A percentile compares a stretch with the other conserved stretches of the same genome.
Conservation (phyloP, 2,329 filamentous ascomycete species). For the Paecilomyces dactylethromorphus region DNA sequence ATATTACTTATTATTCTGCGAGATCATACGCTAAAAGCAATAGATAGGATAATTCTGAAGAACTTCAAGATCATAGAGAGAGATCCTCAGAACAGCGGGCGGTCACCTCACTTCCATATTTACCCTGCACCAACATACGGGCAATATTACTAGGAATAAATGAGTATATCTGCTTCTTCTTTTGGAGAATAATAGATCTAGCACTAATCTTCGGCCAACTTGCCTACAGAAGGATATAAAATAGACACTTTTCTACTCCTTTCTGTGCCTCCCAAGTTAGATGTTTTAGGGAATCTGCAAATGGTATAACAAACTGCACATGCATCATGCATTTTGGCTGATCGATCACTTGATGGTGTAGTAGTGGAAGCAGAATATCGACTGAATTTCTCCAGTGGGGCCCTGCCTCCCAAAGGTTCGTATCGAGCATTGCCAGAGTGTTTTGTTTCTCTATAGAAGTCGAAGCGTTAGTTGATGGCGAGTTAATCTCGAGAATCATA, state of each 20-base stretch:
- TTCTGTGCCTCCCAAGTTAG: not conserved
- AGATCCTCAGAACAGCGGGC: too few relatives aligned
- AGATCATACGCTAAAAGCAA: too few relatives aligned
- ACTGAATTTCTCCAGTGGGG: not conserved
- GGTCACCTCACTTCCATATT: too few relatives aligned
- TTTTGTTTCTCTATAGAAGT: not conserved
- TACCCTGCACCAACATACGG: too few relatives aligned
- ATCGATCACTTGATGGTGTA: not conserved
- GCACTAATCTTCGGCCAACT: too few relatives aligned
- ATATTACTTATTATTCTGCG: too few relatives aligned
- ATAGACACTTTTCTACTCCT: not conserved
- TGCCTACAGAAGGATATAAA: not conserved
- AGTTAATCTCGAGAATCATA: not conserved
- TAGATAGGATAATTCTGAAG: too few relatives aligned
- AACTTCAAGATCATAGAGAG: too few relatives aligned
- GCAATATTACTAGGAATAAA: too few relatives aligned
- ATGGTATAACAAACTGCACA: not conserved
- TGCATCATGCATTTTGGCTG: not conserved
- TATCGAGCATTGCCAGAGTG: not conserved
- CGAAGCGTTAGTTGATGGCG: not conserved
- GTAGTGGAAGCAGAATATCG: not conserved
- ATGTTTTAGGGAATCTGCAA: not conserved
- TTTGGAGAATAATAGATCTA: too few relatives aligned
- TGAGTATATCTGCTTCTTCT: too few relatives aligned
- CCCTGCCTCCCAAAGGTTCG: not conserved